A percentile compares a stretch with the other conserved stretches of the same genome.
These are phyloP conservation scores for Thelonectria discophora DNA, from an alignment of 2,329 filamentous ascomycete genomes.

Conservation along the genomic window DNA sequence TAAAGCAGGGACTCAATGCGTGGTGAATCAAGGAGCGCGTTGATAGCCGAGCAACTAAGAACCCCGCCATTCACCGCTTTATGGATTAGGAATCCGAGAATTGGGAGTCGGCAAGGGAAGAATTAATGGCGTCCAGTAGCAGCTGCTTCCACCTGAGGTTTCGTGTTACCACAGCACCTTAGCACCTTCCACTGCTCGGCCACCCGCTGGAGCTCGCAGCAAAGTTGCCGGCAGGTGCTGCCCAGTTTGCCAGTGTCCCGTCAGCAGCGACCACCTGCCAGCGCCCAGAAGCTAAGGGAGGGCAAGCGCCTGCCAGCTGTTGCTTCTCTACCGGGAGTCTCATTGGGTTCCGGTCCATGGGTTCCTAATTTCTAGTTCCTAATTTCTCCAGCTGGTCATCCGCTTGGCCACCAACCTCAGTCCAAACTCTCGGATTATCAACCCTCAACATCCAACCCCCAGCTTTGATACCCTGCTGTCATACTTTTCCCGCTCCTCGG, in stretches of 20 bases:
- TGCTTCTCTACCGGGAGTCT: no score
- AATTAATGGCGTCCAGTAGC: constrained; percentile 9
- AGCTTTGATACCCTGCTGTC: background rate
- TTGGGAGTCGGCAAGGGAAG: constrained; percentile 5
- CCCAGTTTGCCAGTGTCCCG: no score
- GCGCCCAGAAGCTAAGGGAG: constrained; percentile 11
- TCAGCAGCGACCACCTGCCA: background rate
- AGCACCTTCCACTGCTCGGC: constrained; percentile 4
- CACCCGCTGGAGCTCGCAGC: background rate
- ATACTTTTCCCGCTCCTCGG: constrained; percentile 14
- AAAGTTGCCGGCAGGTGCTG: no score
- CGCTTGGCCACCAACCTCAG: constrained; percentile 26
- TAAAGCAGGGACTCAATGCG: constrained; percentile 12
- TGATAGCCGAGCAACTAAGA: constrained; percentile 4
- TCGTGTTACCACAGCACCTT: constrained; percentile 3
- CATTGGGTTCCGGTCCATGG: constrained; percentile 13
- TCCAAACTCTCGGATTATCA: constrained; percentile 12
- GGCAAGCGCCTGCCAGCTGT: constrained; percentile 12
- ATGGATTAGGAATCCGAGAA: constrained; percentile 18
- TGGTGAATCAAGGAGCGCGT: background rate
- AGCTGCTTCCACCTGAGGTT: background rate
- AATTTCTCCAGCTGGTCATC: constrained; percentile 42
- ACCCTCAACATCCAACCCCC: constrained; percentile 11
- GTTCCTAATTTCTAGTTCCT: constrained; percentile 44
- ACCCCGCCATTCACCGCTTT: constrained; percentile 5